Conservation (phyloP, 352 stramenopile species). For the Elongisporangium senticosum region DNA sequence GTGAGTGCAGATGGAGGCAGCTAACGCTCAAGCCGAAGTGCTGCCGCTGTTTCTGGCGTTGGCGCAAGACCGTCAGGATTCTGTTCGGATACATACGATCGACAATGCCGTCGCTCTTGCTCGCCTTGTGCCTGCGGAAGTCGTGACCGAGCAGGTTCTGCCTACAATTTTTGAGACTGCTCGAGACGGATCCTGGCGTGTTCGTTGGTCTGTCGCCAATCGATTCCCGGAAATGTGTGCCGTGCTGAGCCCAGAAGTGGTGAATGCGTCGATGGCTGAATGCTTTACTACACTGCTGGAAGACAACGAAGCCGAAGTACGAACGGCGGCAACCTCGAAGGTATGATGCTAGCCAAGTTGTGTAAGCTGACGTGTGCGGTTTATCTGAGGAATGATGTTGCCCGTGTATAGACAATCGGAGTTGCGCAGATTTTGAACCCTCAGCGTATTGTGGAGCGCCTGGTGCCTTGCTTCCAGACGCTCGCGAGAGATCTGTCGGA, state of each 20-base stretch:
- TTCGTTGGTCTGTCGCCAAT: slow-evolving; percentile 97
- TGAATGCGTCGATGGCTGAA: slow-evolving; percentile 70
- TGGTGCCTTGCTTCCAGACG: slow-evolving; percentile 85
- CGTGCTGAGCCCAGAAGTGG: slow-evolving; percentile 70
- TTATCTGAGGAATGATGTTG: neutral
- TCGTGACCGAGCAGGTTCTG: slow-evolving; percentile 80
- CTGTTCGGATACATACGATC: slow-evolving; percentile 95
- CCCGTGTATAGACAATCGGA: slow-evolving; percentile 21
- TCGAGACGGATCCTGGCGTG: slow-evolving; percentile 96
- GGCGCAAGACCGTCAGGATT: slow-evolving; percentile 93
- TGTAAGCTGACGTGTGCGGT: neutral
- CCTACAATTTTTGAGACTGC: slow-evolving; percentile 90
- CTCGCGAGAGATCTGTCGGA: slow-evolving; percentile 96
- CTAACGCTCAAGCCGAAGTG: slow-evolving; percentile 64
- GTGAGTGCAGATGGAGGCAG: slow-evolving; percentile 43
- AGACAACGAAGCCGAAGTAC: slow-evolving; percentile 96
- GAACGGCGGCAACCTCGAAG: slow-evolving; percentile 94
- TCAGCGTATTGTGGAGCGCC: slow-evolving; percentile 60
- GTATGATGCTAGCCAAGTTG: slow-evolving; percentile 18
- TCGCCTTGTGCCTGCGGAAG: slow-evolving; percentile 63
- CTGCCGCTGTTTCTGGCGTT: slow-evolving; percentile 82
- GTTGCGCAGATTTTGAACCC: slow-evolving; percentile 53
- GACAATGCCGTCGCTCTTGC: slow-evolving; percentile 96
- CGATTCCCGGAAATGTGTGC: slow-evolving; percentile 93
- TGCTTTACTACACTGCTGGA: slow-evolving; percentile 93